Base-by-base conservation (phyloP, 2,329 filamentous ascomycete species). In the Ascochyta fabae region DNA sequence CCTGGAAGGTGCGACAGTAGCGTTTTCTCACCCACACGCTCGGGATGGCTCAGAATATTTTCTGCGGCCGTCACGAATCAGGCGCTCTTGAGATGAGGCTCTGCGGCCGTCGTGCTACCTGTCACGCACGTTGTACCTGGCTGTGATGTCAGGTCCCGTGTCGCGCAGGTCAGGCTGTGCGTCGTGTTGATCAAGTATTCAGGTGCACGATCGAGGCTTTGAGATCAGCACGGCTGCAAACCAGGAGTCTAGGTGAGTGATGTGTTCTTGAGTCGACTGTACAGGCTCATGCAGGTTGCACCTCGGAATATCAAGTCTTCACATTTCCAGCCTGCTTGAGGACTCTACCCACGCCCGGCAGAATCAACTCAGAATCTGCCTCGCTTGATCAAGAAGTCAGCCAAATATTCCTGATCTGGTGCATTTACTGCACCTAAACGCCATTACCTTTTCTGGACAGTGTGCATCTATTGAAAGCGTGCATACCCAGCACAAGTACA, bases 81-180 rank as follows among this genome's bases (percentile, higher is more conserved):
- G 35, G 35, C 46, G 26, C 29, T 44, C 8, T 35, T 13, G 24
- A 15, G n/a, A 15, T 56, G 53, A 56, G 53, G 53, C 53, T 56
- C 53, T 56, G 53, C 53, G 42, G 53, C 52, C 41, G 46, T 42
- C 15, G 47, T 56, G 47, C 46, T 42, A 56, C 53, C 42, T 46
- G 29, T 41, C 42, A 33, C 22, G 19, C 49, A 41, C 34, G 42
- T 46, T 45, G 41, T 41, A 26, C 49, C 43, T 35, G 48, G 34
- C 40, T 39, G 46, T 43, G 38, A 47, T 44, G 51, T 29, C 42
- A 41, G 36, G 35, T 26, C 40, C 22, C 13, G 48, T 34, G 26
- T 19, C 24, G 33, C 40, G 29, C 40, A 26, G 31, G 3, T 9
- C 16, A 6, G 13, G 3, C n/a, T 42, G 39, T 16, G 16, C 16